Evolutionary conservation across 2,329 filamentous ascomycete genomes (phyloP).

Genomic region (Chaetomiaceae sp.): DNA sequence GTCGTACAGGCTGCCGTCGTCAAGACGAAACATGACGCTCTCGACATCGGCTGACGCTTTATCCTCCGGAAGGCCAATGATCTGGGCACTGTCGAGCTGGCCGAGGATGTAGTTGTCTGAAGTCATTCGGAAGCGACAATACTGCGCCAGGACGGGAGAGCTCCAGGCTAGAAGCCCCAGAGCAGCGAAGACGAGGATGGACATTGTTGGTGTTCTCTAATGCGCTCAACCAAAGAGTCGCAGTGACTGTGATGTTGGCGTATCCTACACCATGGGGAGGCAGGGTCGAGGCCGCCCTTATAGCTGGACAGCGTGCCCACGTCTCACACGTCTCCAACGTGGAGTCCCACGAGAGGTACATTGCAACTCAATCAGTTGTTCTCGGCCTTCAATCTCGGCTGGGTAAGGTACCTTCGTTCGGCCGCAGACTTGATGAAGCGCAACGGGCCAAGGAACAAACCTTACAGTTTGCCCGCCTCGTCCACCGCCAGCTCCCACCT

Average conservation of each 20-base stretch:
- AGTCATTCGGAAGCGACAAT: conserved; percentile 4
- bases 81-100: conserved; percentile 8
- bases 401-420: no score
- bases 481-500: not conserved
- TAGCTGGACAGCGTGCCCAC: no score
- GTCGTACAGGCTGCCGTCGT: conserved; percentile 6
- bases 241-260: no score
- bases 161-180: not conserved
- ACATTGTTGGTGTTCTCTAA: no score
- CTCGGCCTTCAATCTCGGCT: no score
- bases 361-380: no score
- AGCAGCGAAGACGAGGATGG: not conserved
- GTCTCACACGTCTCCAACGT: no score
- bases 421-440: not conserved
- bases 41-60: not conserved
- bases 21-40: not conserved
- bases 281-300: no score
- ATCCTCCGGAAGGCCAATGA: not conserved
- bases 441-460: not conserved
- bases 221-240: no score
- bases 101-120: conserved; percentile 7
- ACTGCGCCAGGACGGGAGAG: not conserved
- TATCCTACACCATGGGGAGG: no score
- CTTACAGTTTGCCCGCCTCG: not conserved
- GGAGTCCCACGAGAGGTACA: no score